A percentile compares a stretch with the other conserved stretches of the same genome.
These are phyloP conservation scores for Cladosporium austrohemisphaericum DNA, from an alignment of 2,329 filamentous ascomycete genomes.

Conservation along the genomic window DNA sequence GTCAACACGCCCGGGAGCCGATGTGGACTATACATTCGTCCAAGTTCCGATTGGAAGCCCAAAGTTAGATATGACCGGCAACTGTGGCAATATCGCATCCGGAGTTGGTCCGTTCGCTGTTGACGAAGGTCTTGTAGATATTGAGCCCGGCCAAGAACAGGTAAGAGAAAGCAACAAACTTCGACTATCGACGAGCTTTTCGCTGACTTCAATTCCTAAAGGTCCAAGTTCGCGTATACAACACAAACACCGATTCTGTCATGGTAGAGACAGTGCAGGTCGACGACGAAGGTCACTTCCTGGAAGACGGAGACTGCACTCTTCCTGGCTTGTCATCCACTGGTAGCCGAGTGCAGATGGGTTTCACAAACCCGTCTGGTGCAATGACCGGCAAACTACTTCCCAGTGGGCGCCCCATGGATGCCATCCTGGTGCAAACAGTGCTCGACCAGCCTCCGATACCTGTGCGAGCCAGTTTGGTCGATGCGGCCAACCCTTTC, in stretches of 20 bases:
- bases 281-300: conserved; percentile 24
- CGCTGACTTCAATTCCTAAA: conserved; percentile 1
- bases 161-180: neutral
- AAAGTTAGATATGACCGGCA: conserved; percentile 24
- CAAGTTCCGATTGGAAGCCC: conserved; percentile 21
- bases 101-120: conserved; percentile 26
- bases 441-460: conserved; percentile 16
- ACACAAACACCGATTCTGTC: conserved; percentile 25
- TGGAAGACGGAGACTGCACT: conserved; percentile 23
- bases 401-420: conserved; percentile 18
- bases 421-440: conserved; percentile 21
- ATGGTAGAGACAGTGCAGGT: conserved; percentile 25
- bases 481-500: conserved; percentile 26
- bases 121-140: conserved; percentile 22
- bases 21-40: conserved; percentile 26
- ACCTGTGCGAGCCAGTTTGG: conserved; percentile 20
- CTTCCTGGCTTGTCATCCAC: conserved; percentile 18
- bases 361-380: conserved; percentile 21
- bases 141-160: conserved; percentile 18
- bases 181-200: neutral
- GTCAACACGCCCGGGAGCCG: conserved; percentile 19
- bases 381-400: conserved; percentile 23
- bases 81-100: conserved; percentile 26
- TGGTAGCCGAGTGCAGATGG: conserved; percentile 21
- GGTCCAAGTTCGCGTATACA: conserved; percentile 23